phyloP scores from a whole-genome alignment of 768 basidiomycete genomes.

The Tulasnella sp. region DNA sequence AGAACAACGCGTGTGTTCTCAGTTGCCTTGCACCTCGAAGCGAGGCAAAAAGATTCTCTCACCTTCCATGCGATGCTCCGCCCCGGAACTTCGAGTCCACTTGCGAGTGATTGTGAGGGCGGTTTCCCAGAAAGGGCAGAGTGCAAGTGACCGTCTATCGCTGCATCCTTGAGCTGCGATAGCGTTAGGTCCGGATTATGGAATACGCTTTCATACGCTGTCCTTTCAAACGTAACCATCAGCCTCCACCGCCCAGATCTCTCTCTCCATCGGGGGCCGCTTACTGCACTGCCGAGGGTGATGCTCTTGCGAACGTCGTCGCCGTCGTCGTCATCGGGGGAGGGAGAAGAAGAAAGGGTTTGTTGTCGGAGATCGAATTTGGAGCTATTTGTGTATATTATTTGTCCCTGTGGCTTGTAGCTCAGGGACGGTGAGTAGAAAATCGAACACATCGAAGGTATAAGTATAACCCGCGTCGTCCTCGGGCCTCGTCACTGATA shows the following conservation, averaged over 20 bases:
- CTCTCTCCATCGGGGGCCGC: background rate
- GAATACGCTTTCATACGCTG: conserved; percentile 43
- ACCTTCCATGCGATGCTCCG: conserved; percentile 86
- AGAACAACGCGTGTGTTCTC: background rate
- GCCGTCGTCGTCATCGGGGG: background rate
- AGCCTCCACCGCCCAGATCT: background rate
- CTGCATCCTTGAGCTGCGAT: conserved; percentile 55
- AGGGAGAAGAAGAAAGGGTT: background rate
- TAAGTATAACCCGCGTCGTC: background rate
- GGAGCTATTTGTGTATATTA: background rate
- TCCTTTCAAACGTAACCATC: conserved; percentile 28
- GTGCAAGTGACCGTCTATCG: conserved; percentile 54
- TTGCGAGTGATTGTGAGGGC: background rate
- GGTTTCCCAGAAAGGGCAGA: conserved; percentile 28
- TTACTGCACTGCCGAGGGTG: background rate
- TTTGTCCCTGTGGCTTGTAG: background rate
- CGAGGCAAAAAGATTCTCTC: conserved; percentile 24
- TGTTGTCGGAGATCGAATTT: background rate
- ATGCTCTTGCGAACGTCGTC: background rate
- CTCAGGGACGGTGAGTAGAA: background rate
- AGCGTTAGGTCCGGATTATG: conserved; percentile 30
- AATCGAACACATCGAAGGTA: conserved; percentile 1
- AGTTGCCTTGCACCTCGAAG: background rate
- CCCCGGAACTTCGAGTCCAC: conserved; percentile 48
- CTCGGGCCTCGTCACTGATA: background rate